These are phyloP conservation scores for Wickerhamomyces alni DNA, from an alignment of 805 yeast species.

Conservation along the genomic window DNA sequence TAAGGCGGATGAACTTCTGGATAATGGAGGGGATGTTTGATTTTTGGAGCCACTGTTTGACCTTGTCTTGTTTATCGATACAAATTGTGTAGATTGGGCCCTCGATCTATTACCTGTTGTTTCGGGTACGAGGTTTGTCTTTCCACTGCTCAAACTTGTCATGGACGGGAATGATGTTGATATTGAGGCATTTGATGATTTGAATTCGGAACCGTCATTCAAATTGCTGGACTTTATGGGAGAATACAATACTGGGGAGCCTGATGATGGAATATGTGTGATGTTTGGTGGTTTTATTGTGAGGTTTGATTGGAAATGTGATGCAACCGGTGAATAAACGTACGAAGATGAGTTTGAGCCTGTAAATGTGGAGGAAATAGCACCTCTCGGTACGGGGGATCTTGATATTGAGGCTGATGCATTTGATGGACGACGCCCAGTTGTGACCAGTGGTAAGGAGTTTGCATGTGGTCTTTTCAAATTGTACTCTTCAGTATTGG, in stretches of 20 bases:
- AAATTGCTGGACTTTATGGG: constrained; percentile 13
- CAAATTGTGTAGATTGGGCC: background rate
- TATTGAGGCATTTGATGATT: background rate
- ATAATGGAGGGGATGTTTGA: constrained; percentile 1
- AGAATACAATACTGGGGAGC: constrained; percentile 22
- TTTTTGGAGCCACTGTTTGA: constrained; percentile 8
- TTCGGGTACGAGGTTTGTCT: background rate
- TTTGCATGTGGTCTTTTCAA: constrained; percentile 16
- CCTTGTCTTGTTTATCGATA: constrained; percentile 9
- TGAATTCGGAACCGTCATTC: no score
- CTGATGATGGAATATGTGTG: constrained; percentile 5
- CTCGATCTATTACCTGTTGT: background rate
- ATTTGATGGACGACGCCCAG: constrained; percentile 22
- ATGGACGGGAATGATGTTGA: constrained; percentile 21
- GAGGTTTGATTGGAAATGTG: constrained; percentile 2
- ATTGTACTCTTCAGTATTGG: background rate
- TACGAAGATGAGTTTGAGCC: constrained; percentile 21
- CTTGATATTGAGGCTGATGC: constrained; percentile 17
- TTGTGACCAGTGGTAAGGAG: constrained; percentile 28
- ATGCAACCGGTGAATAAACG: constrained; percentile 17
- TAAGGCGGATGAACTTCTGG: background rate
- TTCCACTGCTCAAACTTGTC: constrained; percentile 14
- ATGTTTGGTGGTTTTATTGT: constrained; percentile 17
- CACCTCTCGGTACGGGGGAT: constrained; percentile 21
- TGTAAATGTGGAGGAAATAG: constrained; percentile 17